Evolutionary conservation across 768 basidiomycete genomes (phyloP).

Genomic region (Peribolospora kevripleyi): DNA sequence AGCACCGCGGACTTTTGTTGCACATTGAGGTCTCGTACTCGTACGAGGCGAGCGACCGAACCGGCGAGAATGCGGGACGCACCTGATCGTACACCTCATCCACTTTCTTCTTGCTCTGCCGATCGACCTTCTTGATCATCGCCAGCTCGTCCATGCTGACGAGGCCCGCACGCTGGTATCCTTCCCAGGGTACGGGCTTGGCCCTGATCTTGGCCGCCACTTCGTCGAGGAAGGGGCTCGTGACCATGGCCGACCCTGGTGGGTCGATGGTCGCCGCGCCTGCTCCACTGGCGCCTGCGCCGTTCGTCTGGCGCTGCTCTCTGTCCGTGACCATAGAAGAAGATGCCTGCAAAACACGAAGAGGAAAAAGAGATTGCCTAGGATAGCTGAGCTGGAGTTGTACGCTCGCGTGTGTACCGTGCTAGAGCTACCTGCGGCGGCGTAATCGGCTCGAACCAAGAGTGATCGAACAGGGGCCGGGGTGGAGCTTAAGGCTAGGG

Average conservation of each 20-base stretch:
- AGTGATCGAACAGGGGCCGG: no score
- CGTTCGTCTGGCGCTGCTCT: no score
- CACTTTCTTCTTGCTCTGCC: conserved; percentile 22
- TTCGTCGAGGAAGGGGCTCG: conserved; percentile 65
- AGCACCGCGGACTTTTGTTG: not conserved
- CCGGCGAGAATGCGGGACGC: not conserved
- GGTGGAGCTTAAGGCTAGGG: no score
- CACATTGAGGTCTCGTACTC: conserved; percentile 13
- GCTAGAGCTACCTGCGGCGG: no score
- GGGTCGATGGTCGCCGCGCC: no score
- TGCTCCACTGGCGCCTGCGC: no score
- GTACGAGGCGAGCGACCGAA: not conserved
- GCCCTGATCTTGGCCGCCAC: conserved; percentile 62
- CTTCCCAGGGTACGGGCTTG: conserved; percentile 94
- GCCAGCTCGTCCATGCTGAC: conserved; percentile 66
- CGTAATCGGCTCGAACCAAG: no score
- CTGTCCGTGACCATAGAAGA: no score
- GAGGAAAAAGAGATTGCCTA: no score
- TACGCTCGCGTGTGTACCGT: no score
- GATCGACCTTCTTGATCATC: conserved; percentile 72
- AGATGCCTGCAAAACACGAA: no score
- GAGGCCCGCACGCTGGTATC: conserved; percentile 79
- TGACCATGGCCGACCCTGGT: conserved; percentile 31
- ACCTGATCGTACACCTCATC: not conserved
- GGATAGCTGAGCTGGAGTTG: no score